A percentile compares a stretch with the other conserved stretches of the same genome.
Conservation (phyloP, 495 filamentous ascomycete species). For the Trichoderma parareesei region DNA sequence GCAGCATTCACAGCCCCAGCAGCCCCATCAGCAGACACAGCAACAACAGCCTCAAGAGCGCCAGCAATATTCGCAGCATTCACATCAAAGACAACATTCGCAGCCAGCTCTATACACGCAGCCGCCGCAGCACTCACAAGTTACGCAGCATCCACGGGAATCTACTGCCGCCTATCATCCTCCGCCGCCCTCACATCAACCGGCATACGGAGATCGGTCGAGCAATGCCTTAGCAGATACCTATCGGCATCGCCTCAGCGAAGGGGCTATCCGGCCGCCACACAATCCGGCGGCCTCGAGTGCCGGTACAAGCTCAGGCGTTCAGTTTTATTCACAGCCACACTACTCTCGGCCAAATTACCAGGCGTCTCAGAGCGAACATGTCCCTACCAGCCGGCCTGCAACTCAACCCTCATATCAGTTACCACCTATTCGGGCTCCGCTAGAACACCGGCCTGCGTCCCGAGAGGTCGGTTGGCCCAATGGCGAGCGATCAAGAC, state of each 20-base stretch:
- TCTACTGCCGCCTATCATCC: conserved; percentile 37
- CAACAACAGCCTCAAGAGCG: conserved; percentile 27
- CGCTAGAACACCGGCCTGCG: conserved; percentile 23
- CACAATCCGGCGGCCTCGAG: conserved; percentile 21
- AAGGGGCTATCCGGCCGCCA: conserved; percentile 28
- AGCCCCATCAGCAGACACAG: conserved; percentile 16
- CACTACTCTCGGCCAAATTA: conserved; percentile 32
- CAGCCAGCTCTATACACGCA: conserved; percentile 11
- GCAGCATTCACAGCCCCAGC: conserved; percentile 23
- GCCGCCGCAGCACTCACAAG: not conserved
- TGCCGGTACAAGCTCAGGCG: conserved; percentile 21
- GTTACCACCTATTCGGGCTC: conserved; percentile 43
- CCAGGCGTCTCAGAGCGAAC: conserved; percentile 39
- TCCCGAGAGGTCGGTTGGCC: conserved; percentile 29
- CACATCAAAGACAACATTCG: conserved; percentile 20
- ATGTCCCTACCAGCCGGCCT: conserved; percentile 23
- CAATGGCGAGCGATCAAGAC: conserved; percentile 35
- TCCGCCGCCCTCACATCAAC: conserved; percentile 22
- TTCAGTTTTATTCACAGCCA: conserved; percentile 31
- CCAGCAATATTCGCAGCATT: conserved; percentile 17
- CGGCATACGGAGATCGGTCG: conserved; percentile 34
- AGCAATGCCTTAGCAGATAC: conserved; percentile 35
- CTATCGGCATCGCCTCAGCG: conserved; percentile 28
- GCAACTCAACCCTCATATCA: conserved; percentile 38
- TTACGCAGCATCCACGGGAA: conserved; percentile 14